A percentile compares a stretch with the other conserved stretches of the same genome.
These are phyloP conservation scores for Suillus bovinus DNA, from an alignment of 768 basidiomycete species.

Conservation along the genomic window DNA sequence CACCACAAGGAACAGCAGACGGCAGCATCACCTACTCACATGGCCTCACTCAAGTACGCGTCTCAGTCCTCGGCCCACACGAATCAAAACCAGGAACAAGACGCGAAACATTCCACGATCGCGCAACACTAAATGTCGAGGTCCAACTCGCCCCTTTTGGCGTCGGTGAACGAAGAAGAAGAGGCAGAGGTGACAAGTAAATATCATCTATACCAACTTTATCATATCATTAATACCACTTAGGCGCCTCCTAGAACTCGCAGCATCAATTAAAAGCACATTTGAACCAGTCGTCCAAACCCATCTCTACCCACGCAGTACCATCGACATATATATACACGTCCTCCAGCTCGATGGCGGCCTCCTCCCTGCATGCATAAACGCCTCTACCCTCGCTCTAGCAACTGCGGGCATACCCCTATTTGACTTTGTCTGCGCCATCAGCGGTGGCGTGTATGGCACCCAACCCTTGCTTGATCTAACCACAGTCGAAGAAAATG, in stretches of 20 bases:
- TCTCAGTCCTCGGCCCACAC: constrained; percentile 89
- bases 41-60: constrained; percentile 87
- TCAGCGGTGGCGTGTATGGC: constrained; percentile 85
- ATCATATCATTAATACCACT: constrained; percentile 10
- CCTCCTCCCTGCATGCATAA: constrained; percentile 87
- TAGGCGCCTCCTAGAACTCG: constrained; percentile 87
- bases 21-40: constrained; percentile 84
- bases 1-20: constrained; percentile 75
- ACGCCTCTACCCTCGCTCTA: constrained; percentile 91
- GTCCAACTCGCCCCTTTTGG: constrained; percentile 87
- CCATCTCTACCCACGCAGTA: constrained; percentile 87
- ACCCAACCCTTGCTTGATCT: constrained; percentile 84
- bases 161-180: constrained; percentile 73
- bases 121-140: constrained; percentile 88
- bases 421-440: constrained; percentile 86
- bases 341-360: constrained; percentile 95
- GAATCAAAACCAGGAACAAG: constrained; percentile 71
- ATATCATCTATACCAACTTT: constrained; percentile 27
- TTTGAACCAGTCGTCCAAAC: constrained; percentile 96
- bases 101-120: constrained; percentile 81
- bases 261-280: constrained; percentile 84
- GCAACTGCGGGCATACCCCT: constrained; percentile 89
- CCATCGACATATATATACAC: constrained; percentile 93
- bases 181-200: constrained; percentile 86
- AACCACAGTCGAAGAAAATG: constrained; percentile 86